These are phyloP conservation scores for Austroboletus eburneus DNA, from an alignment of 768 basidiomycete genomes.

Conservation along the genomic window DNA sequence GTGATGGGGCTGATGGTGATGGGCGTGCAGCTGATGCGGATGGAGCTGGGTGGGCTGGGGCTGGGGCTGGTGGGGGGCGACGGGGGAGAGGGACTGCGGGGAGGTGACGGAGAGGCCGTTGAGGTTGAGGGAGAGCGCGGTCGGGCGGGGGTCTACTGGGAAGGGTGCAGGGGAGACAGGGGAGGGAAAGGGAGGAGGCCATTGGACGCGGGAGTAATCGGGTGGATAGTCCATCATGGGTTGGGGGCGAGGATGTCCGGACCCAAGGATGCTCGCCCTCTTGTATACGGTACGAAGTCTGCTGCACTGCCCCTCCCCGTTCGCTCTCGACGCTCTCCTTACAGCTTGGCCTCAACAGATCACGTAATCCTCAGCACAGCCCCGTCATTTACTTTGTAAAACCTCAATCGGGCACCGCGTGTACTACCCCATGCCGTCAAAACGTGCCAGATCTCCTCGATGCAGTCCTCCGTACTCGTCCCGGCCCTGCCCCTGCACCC, in stretches of 20 bases:
- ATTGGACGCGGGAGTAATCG: conserved; percentile 14
- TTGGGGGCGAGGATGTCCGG: neutral
- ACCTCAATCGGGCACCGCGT: neutral
- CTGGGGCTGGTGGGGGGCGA: conserved; percentile 46
- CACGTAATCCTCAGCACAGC: too few relatives aligned
- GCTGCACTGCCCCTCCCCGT: too few relatives aligned
- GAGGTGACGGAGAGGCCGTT: conserved; percentile 63
- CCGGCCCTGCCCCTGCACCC: neutral
- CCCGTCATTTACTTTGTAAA: neutral
- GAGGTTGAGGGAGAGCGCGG: conserved; percentile 62
- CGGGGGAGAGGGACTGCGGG: conserved; percentile 62
- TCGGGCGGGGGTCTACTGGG: conserved; percentile 19
- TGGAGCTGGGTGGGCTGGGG: conserved; percentile 57
- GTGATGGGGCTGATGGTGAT: conserved; percentile 13
- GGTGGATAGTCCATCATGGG: conserved; percentile 23
- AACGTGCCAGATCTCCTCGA: conserved; percentile 16
- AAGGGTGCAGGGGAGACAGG: conserved; percentile 23
- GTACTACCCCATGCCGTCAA: conserved; percentile 23
- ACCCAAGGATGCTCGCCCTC: too few relatives aligned
- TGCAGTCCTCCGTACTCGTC: too few relatives aligned
- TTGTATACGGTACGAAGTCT: too few relatives aligned
- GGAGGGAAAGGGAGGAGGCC: conserved; percentile 18
- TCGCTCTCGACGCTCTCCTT: neutral
- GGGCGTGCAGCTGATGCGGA: conserved; percentile 43
- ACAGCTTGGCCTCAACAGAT: neutral